These are phyloP conservation scores for Botrytis elliptica DNA, from an alignment of 2,329 filamentous ascomycete genomes.

Conservation along the genomic window DNA sequence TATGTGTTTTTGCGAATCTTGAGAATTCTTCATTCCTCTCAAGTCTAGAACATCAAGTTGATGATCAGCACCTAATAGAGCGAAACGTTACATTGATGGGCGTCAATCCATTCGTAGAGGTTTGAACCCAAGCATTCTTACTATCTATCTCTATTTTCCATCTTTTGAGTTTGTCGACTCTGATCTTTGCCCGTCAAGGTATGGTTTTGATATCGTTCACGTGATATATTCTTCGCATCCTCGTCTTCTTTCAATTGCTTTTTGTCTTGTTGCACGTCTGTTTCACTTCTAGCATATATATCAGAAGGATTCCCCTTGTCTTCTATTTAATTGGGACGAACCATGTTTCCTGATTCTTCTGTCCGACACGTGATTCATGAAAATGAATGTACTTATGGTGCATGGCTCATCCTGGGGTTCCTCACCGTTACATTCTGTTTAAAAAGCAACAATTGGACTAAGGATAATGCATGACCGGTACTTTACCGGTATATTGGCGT, in stretches of 20 bases:
- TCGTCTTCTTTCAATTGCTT: neutral
- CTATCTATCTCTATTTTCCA: neutral
- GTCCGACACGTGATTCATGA: neutral
- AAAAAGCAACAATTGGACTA: neutral
- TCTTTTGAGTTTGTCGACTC: neutral
- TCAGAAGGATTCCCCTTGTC: neutral
- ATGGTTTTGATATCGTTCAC: neutral
- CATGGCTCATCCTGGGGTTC: neutral
- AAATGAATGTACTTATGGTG: neutral
- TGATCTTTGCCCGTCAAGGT: neutral
- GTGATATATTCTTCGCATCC: neutral
- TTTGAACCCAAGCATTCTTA: neutral
- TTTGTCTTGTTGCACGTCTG: neutral
- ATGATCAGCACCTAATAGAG: neutral
- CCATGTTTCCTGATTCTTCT: accelerated
- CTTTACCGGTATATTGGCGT: neutral
- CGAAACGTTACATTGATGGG: neutral
- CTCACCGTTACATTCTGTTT: neutral
- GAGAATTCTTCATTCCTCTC: neutral
- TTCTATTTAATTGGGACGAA: neutral
- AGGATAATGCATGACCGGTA: neutral
- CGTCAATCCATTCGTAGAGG: neutral
- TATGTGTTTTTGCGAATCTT: neutral
- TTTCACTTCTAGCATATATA: neutral
- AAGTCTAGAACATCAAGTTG: neutral